These are phyloP conservation scores for Penicillium longicatenatum DNA, from an alignment of 495 filamentous ascomycete species.

Conservation along the genomic window DNA sequence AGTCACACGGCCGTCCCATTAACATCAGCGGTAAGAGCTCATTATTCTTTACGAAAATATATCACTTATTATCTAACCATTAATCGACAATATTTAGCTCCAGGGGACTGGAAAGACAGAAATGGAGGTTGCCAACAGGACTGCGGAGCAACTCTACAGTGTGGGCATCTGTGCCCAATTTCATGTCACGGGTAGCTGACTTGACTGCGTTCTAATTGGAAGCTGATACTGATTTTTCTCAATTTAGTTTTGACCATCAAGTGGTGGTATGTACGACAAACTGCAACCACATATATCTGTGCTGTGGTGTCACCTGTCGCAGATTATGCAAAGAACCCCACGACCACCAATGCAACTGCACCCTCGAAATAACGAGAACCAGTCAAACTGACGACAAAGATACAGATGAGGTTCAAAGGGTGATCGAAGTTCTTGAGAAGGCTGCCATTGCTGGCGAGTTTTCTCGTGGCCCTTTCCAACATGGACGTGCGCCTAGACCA, in stretches of 20 bases:
- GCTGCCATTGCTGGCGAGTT: neutral
- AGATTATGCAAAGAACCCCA: slow-evolving; percentile 12
- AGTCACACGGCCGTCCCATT: slow-evolving; percentile 37
- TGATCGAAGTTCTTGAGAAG: neutral
- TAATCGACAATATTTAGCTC: slow-evolving; percentile 27
- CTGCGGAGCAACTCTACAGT: slow-evolving; percentile 38
- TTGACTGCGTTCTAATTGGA: neutral
- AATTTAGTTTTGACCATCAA: slow-evolving; percentile 8
- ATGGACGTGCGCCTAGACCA: neutral
- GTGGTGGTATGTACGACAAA: slow-evolving; percentile 6
- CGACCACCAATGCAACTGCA: slow-evolving; percentile 14
- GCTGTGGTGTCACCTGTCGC: slow-evolving; percentile 10
- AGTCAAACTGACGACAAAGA: neutral
- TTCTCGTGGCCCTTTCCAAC: neutral
- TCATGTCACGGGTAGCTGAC: slow-evolving; percentile 43
- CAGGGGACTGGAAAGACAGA: slow-evolving; percentile 52
- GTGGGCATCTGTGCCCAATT: slow-evolving; percentile 42
- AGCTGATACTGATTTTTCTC: neutral
- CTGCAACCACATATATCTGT: slow-evolving; percentile 8
- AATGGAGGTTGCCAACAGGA: slow-evolving; percentile 48
- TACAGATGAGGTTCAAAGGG: neutral
- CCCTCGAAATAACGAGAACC: neutral
- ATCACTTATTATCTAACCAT: too few species aligned
- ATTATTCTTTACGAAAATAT: too few species aligned
- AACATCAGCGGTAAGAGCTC: slow-evolving; percentile 29